Conservation (phyloP, 768 basidiomycete genomes). For the Boletus subparvulus region DNA sequence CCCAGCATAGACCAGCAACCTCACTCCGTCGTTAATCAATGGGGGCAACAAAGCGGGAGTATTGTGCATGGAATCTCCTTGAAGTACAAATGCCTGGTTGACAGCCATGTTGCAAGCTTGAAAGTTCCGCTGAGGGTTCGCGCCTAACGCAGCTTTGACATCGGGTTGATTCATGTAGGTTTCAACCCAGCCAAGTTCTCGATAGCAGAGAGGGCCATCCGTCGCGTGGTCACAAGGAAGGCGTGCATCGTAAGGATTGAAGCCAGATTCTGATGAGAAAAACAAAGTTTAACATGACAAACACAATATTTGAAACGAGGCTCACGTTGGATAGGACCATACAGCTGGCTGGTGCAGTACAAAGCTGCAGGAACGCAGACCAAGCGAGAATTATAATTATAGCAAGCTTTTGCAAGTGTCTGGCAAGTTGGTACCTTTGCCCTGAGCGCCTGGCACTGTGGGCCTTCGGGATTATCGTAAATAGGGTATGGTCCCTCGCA, state of each 20-base stretch:
- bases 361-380: slow-evolving; percentile 70
- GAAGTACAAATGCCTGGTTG: slow-evolving; percentile 74
- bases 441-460: slow-evolving; percentile 62
- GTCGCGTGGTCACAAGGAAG: slow-evolving; percentile 65
- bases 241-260: slow-evolving; percentile 91
- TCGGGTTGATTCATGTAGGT: slow-evolving; percentile 78
- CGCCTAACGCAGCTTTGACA: slow-evolving; percentile 80
- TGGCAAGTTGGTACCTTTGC: slow-evolving; percentile 74
- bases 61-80: slow-evolving; percentile 88
- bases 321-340: slow-evolving; percentile 69
- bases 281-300: background rate
- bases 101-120: slow-evolving; percentile 76
- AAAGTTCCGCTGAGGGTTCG: slow-evolving; percentile 56
- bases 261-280: slow-evolving; percentile 51
- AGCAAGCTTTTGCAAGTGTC: slow-evolving; percentile 69
- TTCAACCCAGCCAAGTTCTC: slow-evolving; percentile 85
- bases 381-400: slow-evolving; percentile 56
- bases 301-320: slow-evolving; percentile 3
- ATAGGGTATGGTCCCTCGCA: slow-evolving; percentile 83
- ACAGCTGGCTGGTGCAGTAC: slow-evolving; percentile 79
- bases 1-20: slow-evolving; percentile 87
- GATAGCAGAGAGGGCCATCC: slow-evolving; percentile 76
- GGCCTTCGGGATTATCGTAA: slow-evolving; percentile 66
- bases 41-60: slow-evolving; percentile 75
- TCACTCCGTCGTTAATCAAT: slow-evolving; percentile 77